Conservation (phyloP, 352 stramenopile species). For the Ophiocytium majus region DNA sequence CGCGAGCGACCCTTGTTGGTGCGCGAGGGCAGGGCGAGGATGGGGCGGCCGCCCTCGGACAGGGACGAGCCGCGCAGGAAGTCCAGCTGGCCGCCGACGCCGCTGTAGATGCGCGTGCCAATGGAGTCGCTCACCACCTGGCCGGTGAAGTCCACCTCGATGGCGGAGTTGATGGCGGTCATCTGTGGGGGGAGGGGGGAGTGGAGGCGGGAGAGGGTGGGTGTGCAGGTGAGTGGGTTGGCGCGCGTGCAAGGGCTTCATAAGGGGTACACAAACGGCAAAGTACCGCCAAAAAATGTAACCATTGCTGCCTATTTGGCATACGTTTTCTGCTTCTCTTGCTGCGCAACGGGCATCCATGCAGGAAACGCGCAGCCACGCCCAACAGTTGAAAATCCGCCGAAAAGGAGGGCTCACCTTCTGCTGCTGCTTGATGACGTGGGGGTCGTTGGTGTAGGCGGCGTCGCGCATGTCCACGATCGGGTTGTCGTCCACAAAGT, state of each 20-base stretch:
- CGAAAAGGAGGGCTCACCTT: too few species aligned
- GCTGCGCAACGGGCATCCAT: too few species aligned
- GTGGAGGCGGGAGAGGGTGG: neutral
- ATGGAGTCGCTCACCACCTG: conserved; percentile 61
- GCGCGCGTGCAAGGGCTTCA: too few species aligned
- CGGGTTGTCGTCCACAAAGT: conserved; percentile 63
- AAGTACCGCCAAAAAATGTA: too few species aligned
- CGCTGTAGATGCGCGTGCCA: conserved; percentile 60
- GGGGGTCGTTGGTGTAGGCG: conserved; percentile 57
- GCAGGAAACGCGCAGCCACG: too few species aligned
- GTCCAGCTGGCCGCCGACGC: conserved; percentile 62
- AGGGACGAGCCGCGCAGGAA: conserved; percentile 60
- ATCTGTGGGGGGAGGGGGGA: conserved; percentile 44
- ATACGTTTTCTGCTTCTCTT: too few species aligned
- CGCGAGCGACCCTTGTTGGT: conserved; percentile 57
- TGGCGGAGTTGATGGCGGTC: conserved; percentile 60
- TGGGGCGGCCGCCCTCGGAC: conserved; percentile 55
- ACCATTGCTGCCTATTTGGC: too few species aligned
- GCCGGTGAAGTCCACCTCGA: conserved; percentile 60
- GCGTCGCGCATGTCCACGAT: conserved; percentile 47
- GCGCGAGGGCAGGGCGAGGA: conserved; percentile 59
- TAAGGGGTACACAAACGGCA: too few species aligned
- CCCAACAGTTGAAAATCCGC: too few species aligned
- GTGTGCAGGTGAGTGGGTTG: too few species aligned
- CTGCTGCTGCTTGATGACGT: conserved; percentile 59